Percentiles rank a stretch among this genome's conserved stretches.
These are phyloP conservation scores for Penicillium sp. DNA, from an alignment of 2,329 filamentous ascomycete genomes.

Conservation along the genomic window DNA sequence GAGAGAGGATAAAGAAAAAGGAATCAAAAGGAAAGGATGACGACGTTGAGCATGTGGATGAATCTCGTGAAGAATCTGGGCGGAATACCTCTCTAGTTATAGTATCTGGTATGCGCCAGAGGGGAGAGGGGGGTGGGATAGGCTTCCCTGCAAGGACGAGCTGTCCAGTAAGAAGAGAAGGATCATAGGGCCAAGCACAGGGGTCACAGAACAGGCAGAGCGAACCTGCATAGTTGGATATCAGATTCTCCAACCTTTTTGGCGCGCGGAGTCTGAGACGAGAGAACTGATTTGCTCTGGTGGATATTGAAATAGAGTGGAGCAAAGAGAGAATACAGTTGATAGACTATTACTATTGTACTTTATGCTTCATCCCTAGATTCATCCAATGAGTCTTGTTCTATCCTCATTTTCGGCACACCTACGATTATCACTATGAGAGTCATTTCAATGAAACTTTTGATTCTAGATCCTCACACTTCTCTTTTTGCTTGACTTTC, in stretches of 20 bases:
- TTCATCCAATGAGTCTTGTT: constrained; percentile 8
- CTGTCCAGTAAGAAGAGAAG: constrained; percentile 15
- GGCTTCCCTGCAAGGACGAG: constrained; percentile 21
- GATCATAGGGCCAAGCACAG: constrained; percentile 6
- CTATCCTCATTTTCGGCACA: neutral
- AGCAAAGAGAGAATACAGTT: constrained; percentile 7
- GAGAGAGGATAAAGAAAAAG: constrained; percentile 11
- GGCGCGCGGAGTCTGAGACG: constrained; percentile 16
- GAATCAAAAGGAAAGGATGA: constrained; percentile 20
- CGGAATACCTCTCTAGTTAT: constrained; percentile 30
- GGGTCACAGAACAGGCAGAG: constrained; percentile 12
- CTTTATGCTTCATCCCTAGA: constrained; percentile 23
- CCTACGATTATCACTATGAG: neutral
- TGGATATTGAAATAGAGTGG: constrained; percentile 5
- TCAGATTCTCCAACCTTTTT: constrained; percentile 23
- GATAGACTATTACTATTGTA: constrained; percentile 4
- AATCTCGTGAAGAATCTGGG: constrained; percentile 35
- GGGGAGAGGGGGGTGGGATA: constrained; percentile 12
- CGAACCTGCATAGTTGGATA: constrained; percentile 28
- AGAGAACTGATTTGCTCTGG: constrained; percentile 14
- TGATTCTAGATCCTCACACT: neutral
- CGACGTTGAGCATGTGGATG: constrained; percentile 34
- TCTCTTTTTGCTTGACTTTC: neutral
- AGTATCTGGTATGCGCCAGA: constrained; percentile 27
- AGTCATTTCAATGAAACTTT: neutral